Conservation (phyloP, 495 filamentous ascomycete genomes). For the Bathelium albidoporum region DNA sequence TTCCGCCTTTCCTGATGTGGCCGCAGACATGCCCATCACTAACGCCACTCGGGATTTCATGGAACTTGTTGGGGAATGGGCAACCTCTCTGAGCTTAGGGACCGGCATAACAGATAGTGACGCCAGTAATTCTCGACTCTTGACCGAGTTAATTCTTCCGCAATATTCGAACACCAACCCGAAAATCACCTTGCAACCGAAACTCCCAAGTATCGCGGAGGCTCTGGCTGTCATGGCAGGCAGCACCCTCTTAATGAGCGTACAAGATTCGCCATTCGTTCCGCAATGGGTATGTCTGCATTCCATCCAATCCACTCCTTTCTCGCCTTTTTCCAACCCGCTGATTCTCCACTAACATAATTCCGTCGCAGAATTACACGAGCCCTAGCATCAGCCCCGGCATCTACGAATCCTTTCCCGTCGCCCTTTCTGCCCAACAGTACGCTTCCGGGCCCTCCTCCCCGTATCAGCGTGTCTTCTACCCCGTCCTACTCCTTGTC, state of each 20-base stretch:
- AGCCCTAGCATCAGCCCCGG: slow-evolving; percentile 9
- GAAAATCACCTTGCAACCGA: slow-evolving; percentile 26
- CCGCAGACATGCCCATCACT: neutral
- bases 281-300: slow-evolving; percentile 8
- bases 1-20: neutral
- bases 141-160: slow-evolving; percentile 43
- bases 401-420: slow-evolving; percentile 43
- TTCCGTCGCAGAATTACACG: no score
- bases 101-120: slow-evolving; percentile 48
- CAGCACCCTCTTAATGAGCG: slow-evolving; percentile 48
- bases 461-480: slow-evolving; percentile 52
- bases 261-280: slow-evolving; percentile 44
- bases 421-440: slow-evolving; percentile 44
- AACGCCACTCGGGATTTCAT: neutral
- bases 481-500: slow-evolving; percentile 47
- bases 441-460: slow-evolving; percentile 52
- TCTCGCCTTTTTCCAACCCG: neutral
- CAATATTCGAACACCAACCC: neutral
- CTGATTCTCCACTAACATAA: neutral
- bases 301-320: neutral
- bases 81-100: slow-evolving; percentile 45
- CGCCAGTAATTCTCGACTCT: slow-evolving; percentile 51
- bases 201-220: slow-evolving; percentile 54
- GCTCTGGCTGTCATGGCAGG: slow-evolving; percentile 56
- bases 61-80: slow-evolving; percentile 36